A percentile compares a stretch with the other conserved stretches of the same genome.
Conservation (phyloP, 495 filamentous ascomycete genomes). For the Oidiodendron maius region DNA sequence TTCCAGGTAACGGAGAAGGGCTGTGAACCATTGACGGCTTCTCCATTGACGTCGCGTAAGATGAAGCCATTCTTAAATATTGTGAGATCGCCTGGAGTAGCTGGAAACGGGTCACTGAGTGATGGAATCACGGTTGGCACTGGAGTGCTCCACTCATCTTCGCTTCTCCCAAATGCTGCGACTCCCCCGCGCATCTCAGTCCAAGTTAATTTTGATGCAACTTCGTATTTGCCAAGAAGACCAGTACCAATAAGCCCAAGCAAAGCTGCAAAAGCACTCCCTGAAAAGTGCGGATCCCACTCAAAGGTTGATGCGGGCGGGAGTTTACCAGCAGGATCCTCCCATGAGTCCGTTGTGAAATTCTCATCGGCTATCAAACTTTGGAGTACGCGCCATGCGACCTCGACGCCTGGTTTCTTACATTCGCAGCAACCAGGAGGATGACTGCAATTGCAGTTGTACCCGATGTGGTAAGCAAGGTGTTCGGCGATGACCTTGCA, state of each 20-base stretch:
- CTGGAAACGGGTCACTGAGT: neutral
- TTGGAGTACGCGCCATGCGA: neutral
- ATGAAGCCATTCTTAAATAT: neutral
- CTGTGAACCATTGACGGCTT: neutral
- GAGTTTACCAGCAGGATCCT: neutral
- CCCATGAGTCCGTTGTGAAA: neutral
- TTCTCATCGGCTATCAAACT: conserved; percentile 2
- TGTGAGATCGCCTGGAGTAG: neutral
- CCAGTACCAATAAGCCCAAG: conserved; percentile 3
- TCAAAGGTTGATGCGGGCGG: neutral
- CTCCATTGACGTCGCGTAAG: neutral
- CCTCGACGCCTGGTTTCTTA: too few species aligned
- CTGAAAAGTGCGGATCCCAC: conserved; percentile 1
- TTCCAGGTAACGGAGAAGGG: neutral
- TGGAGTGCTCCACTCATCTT: neutral
- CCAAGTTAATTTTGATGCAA: neutral
- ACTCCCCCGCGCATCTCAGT: neutral
- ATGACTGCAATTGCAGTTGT: too few species aligned
- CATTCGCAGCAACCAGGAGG: neutral
- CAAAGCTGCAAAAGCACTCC: neutral
- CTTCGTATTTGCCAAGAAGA: neutral
- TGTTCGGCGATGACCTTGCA: conserved; percentile 4
- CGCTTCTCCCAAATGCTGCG: neutral
- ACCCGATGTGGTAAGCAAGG: neutral
- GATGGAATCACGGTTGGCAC: neutral